Percentiles rank a stretch among this genome's conserved stretches.
phyloP scores from a whole-genome alignment of 768 basidiomycete species.

The Tricholoma bakamatsutake region DNA sequence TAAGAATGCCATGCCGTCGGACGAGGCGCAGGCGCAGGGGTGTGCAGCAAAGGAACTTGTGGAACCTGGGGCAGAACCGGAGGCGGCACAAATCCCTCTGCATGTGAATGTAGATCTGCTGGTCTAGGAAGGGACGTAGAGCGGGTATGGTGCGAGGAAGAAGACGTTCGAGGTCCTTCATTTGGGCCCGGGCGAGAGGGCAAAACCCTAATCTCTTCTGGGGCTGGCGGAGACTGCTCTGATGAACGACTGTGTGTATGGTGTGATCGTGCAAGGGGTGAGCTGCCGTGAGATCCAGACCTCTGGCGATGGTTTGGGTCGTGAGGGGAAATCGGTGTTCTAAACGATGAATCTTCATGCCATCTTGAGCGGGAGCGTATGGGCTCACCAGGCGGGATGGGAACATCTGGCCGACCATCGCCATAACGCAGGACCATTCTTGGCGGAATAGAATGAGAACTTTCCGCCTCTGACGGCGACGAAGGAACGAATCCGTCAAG shows the following conservation, averaged over 20 bases:
- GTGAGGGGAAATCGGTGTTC: constrained; percentile 24
- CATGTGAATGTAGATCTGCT: constrained; percentile 23
- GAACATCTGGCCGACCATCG: constrained; percentile 59
- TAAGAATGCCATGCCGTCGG: constrained; percentile 25
- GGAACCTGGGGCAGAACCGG: constrained; percentile 5
- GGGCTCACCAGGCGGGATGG: constrained; percentile 43
- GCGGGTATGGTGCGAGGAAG: constrained; percentile 30
- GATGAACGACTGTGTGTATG: constrained; percentile 14
- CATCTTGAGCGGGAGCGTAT: constrained; percentile 17
- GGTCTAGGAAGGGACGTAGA: constrained; percentile 43
- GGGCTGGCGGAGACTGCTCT: constrained; percentile 26
- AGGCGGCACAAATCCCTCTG: constrained; percentile 6
- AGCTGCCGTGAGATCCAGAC: constrained; percentile 32
- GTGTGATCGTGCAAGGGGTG: constrained; percentile 23
- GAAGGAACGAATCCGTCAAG: constrained; percentile 37
- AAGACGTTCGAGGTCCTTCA: constrained; percentile 27
- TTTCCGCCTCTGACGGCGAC: constrained; percentile 43
- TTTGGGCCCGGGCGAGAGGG: constrained; percentile 37
- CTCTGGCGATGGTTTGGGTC: constrained; percentile 31
- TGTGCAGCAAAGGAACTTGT: constrained; percentile 1
- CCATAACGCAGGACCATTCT: constrained; percentile 66
- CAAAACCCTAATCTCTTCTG: constrained; percentile 60
- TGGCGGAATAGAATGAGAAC: constrained; percentile 54
- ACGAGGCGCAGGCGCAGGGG: constrained; percentile 18
- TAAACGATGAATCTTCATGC: constrained; percentile 19